phyloP scores from a whole-genome alignment of 345 rosid species.

The Ricinus communis region DNA sequence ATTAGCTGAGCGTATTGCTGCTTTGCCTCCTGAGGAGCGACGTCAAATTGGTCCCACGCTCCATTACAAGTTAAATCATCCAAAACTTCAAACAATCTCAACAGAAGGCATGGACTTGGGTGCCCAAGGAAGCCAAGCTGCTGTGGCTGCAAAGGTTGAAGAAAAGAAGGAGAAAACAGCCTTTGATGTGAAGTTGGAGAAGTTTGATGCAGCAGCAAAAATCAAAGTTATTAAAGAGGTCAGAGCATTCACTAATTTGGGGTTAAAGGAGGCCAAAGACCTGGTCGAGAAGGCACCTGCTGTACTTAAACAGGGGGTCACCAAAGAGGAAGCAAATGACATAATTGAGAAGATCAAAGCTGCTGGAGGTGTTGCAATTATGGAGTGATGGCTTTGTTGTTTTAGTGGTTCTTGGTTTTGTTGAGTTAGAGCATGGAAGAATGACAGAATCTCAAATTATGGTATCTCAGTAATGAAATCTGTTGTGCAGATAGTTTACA shows the following conservation, averaged over 20 bases:
- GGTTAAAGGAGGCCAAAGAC: constrained; percentile 54
- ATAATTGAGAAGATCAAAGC: constrained; percentile 48
- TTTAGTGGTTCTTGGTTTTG: neutral
- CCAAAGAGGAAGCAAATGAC: constrained; percentile 48
- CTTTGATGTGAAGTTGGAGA: constrained; percentile 53
- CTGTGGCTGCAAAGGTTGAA: constrained; percentile 30
- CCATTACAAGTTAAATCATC: constrained; percentile 27
- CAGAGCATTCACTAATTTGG: constrained; percentile 43
- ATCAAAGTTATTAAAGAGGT: constrained; percentile 56
- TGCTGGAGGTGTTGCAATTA: constrained; percentile 47
- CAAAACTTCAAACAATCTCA: constrained; percentile 34
- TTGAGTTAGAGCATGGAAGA: neutral
- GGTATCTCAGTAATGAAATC: neutral
- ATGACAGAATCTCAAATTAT: neutral
- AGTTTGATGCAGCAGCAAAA: constrained; percentile 48
- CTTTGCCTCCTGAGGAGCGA: constrained; percentile 39
- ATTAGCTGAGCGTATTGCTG: constrained; percentile 55
- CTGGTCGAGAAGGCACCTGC: constrained; percentile 51
- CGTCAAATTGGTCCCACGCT: constrained; percentile 40
- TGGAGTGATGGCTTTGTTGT: constrained; percentile 39
- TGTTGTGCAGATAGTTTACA: neutral
- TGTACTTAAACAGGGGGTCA: constrained; percentile 44
- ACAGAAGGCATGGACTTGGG: constrained; percentile 37
- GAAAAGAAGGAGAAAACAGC: constrained; percentile 47
- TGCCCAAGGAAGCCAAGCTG: constrained; percentile 28